Base-by-base conservation (phyloP, 352 stramenopile species). In the Blastocystis sp. region DNA sequence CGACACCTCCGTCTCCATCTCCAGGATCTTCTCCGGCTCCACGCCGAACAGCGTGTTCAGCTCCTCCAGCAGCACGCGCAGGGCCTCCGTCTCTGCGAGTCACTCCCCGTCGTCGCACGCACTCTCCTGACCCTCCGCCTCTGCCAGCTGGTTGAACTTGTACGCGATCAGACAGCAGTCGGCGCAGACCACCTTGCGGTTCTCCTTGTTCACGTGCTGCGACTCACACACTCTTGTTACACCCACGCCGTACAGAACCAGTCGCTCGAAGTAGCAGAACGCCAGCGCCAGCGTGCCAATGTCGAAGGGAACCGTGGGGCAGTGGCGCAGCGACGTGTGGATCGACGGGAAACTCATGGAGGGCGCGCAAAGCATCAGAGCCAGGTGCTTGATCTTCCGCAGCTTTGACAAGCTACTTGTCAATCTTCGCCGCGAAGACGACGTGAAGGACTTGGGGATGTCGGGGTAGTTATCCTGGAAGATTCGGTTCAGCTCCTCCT, bases 61-160 rank as follows among this genome's bases (percentile, higher is more conserved):
- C 28, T 81, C 71, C 53, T 81, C n/a, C 2, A 81, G n/a, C 43
- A 81, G 38, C 34, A 38, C 66, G 3, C 66, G 14, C 17, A 81
- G 41, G 21, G 71, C 71, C 21, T 38, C 21, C 34, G 7, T 66
- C 59, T 81, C 71, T 81, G 43, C 59, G 38, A 34, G 1, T 81
- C 71, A 60, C n/a, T 2, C 9, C 43, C 43, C 40, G 11, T 14
- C 19, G 7, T 23, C 21, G 28, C n/a, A 48, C 23, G 38, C 43
- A 81, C 71, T 81, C 52, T 67, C 43, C 40, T n/a, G 21, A 38
- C 43, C 66, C 28, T 45, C 10, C 3, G 52, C 71, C n/a, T 81
- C 71, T n/a, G 48, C 64, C 21, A 81, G 28, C 71, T 81, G 71
- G 66, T 81, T 81, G 48, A 81, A 81, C 40, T 81, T 81, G 56